Evolutionary conservation across 176 grass and related monocot genomes (phyloP).

Genomic region (Musa troglodytarum): DNA sequence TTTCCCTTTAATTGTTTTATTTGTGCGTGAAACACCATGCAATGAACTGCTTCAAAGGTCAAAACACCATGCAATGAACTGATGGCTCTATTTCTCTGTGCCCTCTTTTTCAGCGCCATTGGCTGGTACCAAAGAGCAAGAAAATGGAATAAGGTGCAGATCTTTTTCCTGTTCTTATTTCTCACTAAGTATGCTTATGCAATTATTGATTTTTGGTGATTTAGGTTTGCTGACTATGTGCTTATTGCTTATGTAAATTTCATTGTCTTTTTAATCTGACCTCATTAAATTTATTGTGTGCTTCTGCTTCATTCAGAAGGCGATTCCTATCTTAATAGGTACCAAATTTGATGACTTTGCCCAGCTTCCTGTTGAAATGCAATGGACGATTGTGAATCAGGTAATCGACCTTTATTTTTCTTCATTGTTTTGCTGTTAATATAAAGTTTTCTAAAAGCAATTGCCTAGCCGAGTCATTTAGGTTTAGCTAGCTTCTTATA

Average conservation of each 20-base stretch:
- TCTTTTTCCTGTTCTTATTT: neutral
- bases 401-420: constrained; percentile 17
- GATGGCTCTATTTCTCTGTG: constrained; percentile 1
- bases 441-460: no score
- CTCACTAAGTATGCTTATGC: constrained; percentile 3
- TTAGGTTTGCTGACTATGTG: neutral
- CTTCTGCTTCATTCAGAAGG: constrained; percentile 40
- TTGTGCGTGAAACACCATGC: no score
- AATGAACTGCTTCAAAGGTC: no score
- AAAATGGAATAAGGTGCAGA: constrained; percentile 92
- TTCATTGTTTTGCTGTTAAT: neutral
- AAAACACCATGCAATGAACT: neutral
- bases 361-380: constrained; percentile 98
- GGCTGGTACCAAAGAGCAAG: constrained; percentile 84
- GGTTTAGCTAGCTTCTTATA: neutral
- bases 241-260: neutral
- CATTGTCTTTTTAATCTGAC: neutral
- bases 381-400: constrained; percentile 84
- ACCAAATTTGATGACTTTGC: constrained; percentile 97
- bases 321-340: constrained; percentile 93
- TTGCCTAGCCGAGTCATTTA: neutral
- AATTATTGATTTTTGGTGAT: neutral
- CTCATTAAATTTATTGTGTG: neutral
- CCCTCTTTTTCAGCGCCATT: constrained; percentile 40
- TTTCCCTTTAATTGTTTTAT: neutral